Conservation (phyloP, 805 yeast genomes). For the Barnettozyma siamensis region DNA sequence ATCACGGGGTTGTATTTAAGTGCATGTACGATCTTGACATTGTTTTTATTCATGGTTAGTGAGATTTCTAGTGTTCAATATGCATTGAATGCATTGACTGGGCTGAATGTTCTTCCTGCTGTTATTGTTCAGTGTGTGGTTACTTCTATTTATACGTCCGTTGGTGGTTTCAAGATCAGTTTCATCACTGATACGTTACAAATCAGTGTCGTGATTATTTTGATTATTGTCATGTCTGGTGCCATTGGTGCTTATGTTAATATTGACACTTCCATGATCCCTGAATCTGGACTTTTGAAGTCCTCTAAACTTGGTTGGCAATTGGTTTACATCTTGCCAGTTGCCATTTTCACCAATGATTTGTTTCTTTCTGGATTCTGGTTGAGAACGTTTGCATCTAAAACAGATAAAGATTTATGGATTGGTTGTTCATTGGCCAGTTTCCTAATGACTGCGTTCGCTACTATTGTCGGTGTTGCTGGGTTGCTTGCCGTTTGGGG, state of each 20-base stretch:
- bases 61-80: slow-evolving; percentile 77
- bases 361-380: slow-evolving; percentile 90
- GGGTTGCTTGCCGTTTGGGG: slow-evolving; percentile 93
- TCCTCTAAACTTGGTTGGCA: slow-evolving; percentile 83
- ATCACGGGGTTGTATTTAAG: slow-evolving; percentile 70
- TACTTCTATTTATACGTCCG: slow-evolving; percentile 77
- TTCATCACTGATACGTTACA: slow-evolving; percentile 85
- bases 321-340: slow-evolving; percentile 71
- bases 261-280: slow-evolving; percentile 53
- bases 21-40: slow-evolving; percentile 75
- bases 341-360: slow-evolving; percentile 87
- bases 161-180: slow-evolving; percentile 87
- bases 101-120: slow-evolving; percentile 71
- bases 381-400: slow-evolving; percentile 90
- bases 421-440: slow-evolving; percentile 77
- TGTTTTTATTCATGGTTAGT: slow-evolving; percentile 81
- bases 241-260: slow-evolving; percentile 73
- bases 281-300: slow-evolving; percentile 57
- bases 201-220: slow-evolving; percentile 62
- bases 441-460: slow-evolving; percentile 53
- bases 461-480: slow-evolving; percentile 70
- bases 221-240: slow-evolving; percentile 64
- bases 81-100: slow-evolving; percentile 74
- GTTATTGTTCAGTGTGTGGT: slow-evolving; percentile 82
- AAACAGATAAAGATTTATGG: slow-evolving; percentile 64